Evolutionary conservation across 2,329 filamentous ascomycete species (phyloP), one percentile per base, ranked within the genome.

Genomic region (Hortaea werneckii): DNA sequence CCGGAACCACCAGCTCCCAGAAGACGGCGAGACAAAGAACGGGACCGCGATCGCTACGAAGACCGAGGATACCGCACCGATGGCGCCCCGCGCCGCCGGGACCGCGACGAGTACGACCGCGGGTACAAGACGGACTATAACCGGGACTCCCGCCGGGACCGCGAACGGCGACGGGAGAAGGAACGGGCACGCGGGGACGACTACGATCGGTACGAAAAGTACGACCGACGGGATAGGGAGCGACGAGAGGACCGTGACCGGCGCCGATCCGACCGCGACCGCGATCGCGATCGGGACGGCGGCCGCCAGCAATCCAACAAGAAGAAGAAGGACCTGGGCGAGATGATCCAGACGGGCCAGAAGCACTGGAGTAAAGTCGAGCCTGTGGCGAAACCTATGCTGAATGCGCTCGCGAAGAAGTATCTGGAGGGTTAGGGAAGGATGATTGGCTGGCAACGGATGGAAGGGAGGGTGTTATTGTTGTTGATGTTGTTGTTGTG

Each of bases 51-150:
- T 29, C 7, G 29, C 10, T 9, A 45, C 39, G 44, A 58, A 20
- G 54, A 58, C 27, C 55, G 58, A 29, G 58, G 58, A n/a, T 61
- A 61, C 43, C 55, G 55, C 12, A 54, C 56, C 20, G 58, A 61
- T 29, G 20, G 20, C 20, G 48, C 52, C 27, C 56, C 56, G 3
- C 50, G 46, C n/a, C 54, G 58, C 28, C 40, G 50, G 6, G 44
- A 47, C 5, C 34, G 54, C 34, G 56, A 58, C 28, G 58, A 58
- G 26, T 40, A 54, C 13, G 55, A 60, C 28, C 55, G 56, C 5
- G 58, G 58, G 29, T 59, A 60, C 39, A 42, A 55, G n/a, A 60
- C 57, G 3, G 59, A 47, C 35, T 28, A 60, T 45, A 52, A 54
- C 11, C 51, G 56, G n/a, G 54, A 59, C 9, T 40, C 51, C 12